Conservation (phyloP, 345 rosid species). For the Populus ilicifolia region DNA sequence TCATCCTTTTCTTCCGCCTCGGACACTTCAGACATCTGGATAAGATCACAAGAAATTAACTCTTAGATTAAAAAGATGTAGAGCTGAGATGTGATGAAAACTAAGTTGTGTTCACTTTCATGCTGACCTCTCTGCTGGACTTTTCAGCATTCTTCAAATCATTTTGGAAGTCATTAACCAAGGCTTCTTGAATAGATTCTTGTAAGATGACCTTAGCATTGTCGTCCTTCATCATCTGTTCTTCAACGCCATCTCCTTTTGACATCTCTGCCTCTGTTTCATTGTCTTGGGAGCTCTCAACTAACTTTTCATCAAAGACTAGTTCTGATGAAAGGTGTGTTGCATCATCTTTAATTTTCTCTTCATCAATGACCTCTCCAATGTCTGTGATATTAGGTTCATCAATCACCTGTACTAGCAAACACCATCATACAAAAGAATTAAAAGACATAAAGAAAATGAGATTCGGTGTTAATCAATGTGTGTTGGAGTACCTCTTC, state of each 20-base stretch:
- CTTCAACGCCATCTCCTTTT: constrained; percentile 4
- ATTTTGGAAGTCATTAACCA: constrained; percentile 1
- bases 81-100: background rate
- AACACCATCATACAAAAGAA: background rate
- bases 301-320: background rate
- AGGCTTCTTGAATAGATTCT: constrained; percentile 9
- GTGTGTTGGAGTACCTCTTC: constrained; percentile 17
- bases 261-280: background rate
- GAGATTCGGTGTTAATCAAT: background rate
- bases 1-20: background rate
- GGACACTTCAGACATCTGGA: no score
- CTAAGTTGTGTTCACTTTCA: background rate
- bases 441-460: background rate
- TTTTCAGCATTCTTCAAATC: constrained; percentile 8
- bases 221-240: background rate
- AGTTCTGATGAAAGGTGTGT: constrained; percentile 4
- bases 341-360: constrained; percentile 2
- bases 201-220: background rate
- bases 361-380: constrained; percentile 1
- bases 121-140: constrained; percentile 21
- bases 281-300: background rate
- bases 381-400: constrained; percentile 6
- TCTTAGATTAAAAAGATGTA: background rate
- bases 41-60: background rate
- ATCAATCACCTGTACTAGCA: constrained; percentile 7